phyloP scores from a whole-genome alignment of 2,329 filamentous ascomycete genomes.

The Fusarium decemcellulare region DNA sequence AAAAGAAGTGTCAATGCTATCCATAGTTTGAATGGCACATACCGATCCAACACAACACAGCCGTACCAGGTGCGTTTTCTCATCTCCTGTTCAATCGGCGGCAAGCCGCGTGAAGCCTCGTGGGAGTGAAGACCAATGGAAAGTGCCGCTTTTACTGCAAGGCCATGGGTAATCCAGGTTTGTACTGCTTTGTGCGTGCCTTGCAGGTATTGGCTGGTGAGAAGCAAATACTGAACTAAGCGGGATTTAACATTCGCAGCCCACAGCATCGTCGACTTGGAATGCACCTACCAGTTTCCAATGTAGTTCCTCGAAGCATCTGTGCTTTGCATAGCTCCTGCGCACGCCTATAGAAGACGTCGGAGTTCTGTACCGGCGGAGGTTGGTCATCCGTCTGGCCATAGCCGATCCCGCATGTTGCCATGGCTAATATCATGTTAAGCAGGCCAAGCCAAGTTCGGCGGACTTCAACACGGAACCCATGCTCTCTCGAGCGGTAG shows the following conservation, averaged over 20 bases:
- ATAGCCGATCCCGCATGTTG: constrained; percentile 51
- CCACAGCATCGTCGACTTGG: not conserved
- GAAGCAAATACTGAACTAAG: constrained; percentile 62
- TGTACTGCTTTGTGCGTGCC: constrained; percentile 67
- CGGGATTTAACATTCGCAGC: too few species aligned
- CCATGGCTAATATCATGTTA: constrained; percentile 66
- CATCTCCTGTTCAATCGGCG: constrained; percentile 60
- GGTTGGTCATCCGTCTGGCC: not conserved
- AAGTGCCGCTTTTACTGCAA: constrained; percentile 65
- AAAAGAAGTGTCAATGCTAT: too few species aligned
- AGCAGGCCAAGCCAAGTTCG: constrained; percentile 66
- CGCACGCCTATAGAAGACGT: constrained; percentile 62
- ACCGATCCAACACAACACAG: constrained; percentile 36
- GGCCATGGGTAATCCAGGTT: constrained; percentile 68
- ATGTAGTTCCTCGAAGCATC: constrained; percentile 56
- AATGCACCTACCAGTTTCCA: constrained; percentile 53
- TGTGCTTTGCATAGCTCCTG: constrained; percentile 59
- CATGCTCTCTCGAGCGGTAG: constrained; percentile 23
- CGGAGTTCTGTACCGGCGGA: constrained; percentile 49
- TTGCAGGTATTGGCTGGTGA: constrained; percentile 67
- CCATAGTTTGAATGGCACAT: not conserved
- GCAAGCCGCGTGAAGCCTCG: constrained; percentile 52
- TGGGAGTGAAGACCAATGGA: constrained; percentile 66
- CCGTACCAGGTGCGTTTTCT: constrained; percentile 62
- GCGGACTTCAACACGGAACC: constrained; percentile 51